Evolutionary conservation across 148 eudicot genomes (phyloP), one percentile per base, ranked within the genome.

Genomic region (Cornus suecica): DNA sequence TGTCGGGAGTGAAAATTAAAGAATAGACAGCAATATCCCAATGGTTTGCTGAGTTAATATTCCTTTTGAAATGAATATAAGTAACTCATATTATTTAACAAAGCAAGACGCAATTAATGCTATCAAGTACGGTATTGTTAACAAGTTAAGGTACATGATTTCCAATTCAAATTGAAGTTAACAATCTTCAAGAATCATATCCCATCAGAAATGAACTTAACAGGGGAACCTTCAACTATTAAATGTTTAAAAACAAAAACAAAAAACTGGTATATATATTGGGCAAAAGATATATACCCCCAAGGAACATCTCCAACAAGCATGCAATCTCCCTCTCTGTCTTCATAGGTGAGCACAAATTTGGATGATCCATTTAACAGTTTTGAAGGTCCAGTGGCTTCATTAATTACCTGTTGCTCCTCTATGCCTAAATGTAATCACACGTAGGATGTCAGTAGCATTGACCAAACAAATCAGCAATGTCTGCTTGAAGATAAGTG

Each of bases 281-380:
- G 64, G 15, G 4, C 15, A 18, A 31, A 74, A 77, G 69, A 25
- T 45, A 71, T 88, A 79, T 92, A 94, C 98, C 89, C 82, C 92
- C 93, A 94, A 26, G 98, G 95, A 78, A 92, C 98, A 88, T 94
- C 98, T 68, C 98, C 98, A 61, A 92, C 94, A 51, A 94, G 94
- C 98, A 94, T 94, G 94, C 97, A 92, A 74, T 94, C 98, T 76
- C 98, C 97, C 8, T 94, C 97, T 84, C 82, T 94, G 82, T 94
- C 98, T 87, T 94, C 97, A 83, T 94, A 91, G 65, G 94, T 94
- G 62, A 94, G 97, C 80, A 94, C 97, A 79, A 83, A 92, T 25
- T 90, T 92, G 8, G 96, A 94, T 64, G 91, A 85, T 71, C 92
- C 94, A 72, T 90, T 87, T 71, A 92, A 75, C 37, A 92, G 83